Evolutionary conservation across 345 rosid species (phyloP), one percentile per base, ranked within the genome.

Genomic region (Balakata baccata): DNA sequence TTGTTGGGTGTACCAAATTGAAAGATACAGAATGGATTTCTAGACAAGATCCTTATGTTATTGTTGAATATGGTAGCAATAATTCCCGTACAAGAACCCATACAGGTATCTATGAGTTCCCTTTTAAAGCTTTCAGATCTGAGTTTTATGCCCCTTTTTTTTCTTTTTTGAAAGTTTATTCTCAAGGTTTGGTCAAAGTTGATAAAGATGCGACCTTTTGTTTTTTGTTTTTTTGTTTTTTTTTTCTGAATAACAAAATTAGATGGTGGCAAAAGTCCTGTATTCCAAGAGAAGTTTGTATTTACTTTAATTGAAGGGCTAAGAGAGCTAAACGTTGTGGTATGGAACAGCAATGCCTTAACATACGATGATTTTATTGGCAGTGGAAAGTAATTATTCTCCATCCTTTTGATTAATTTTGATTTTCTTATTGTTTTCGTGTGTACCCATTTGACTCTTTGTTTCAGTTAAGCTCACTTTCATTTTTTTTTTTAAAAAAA

Each of bases 201-300:
- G 59, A 14, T 68, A 0, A 41, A 37, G 49, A 43, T 53, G 18
- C 12, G 45, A 51, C 25, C 47, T 25, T 29, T 45, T 46, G 22
- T 17, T 20, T 72, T 61, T 22, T 49, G 13, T 22, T 63, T 57
- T 29, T 29, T 29, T 29, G 34, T 29, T 29, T 29, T 29, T 29
- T 29, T 29, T 29, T 29, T 29, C 34, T 29, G 34, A 29, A 16
- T n/a, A 7, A 13, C 13, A 38, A 38, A 60, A 39, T 41, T 66
- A 89, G 98, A 93, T 91, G 99, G 99, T 68, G 91, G 90, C 20
- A 91, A 75, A 46, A 88, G 85, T 67, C 98, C 98, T 3, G 87
- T 84, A 1, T 95, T 95, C 59, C 96, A 95, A 79, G 98, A 95
- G 84, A 95, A 90, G 84, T 92, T 92, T 79, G 84, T 85, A 64